These are phyloP conservation scores for Lachancea dasiensis DNA, from an alignment of 805 yeast species.

Conservation along the genomic window DNA sequence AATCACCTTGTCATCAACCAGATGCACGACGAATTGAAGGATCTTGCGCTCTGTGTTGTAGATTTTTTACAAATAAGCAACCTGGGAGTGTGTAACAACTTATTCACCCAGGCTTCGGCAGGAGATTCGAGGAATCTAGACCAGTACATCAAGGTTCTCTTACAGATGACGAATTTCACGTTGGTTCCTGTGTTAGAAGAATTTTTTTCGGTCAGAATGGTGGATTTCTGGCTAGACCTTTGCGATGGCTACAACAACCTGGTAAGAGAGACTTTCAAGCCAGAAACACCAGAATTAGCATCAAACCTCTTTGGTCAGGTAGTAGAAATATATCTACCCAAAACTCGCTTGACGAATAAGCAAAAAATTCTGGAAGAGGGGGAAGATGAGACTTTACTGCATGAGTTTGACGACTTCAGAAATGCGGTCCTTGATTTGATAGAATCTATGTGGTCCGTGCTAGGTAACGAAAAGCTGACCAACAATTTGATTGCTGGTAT, in stretches of 20 bases:
- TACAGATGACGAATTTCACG: conserved; percentile 50
- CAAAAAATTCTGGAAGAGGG: conserved; percentile 33
- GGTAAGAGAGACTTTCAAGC: conserved; percentile 29
- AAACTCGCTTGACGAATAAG: conserved; percentile 43
- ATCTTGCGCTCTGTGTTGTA: conserved; percentile 29
- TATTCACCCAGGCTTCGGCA: conserved; percentile 21
- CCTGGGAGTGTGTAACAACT: conserved; percentile 30
- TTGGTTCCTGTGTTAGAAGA: conserved; percentile 58
- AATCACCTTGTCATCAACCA: conserved; percentile 30
- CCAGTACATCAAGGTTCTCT: conserved; percentile 42
- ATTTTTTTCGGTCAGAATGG: conserved; percentile 45
- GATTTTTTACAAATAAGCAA: conserved; percentile 31
- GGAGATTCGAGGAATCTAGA: conserved; percentile 15
- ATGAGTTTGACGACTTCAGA: conserved; percentile 64
- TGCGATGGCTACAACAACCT: conserved; percentile 46
- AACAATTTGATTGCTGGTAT: conserved; percentile 26
- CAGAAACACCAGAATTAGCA: conserved; percentile 31
- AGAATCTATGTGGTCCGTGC: conserved; percentile 61
- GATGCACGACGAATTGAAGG: conserved; percentile 28
- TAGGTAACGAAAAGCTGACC: conserved; percentile 41
- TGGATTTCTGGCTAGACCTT: conserved; percentile 65
- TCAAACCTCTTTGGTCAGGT: conserved; percentile 43
- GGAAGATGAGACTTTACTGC: conserved; percentile 20
- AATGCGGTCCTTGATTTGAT: conserved; percentile 72
- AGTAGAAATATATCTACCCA: conserved; percentile 61